A percentile compares a stretch with the other conserved stretches of the same genome.
Conservation (phyloP, 345 rosid genomes). For the Lepidium didymum region DNA sequence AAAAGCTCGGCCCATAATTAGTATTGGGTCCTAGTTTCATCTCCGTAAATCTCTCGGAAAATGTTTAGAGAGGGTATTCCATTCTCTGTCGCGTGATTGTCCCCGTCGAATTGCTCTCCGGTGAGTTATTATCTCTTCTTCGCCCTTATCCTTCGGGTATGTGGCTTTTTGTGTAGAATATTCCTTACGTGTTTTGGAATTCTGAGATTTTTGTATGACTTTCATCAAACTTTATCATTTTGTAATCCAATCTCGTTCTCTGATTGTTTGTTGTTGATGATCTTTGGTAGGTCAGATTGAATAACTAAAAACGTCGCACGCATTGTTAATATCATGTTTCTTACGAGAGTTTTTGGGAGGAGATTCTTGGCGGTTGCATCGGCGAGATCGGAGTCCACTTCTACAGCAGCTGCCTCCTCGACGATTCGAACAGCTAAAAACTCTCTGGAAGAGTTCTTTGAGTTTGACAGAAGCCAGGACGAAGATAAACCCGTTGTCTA, state of each 20-base stretch:
- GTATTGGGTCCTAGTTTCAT: neutral
- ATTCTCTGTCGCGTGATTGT: slow-evolving; percentile 3
- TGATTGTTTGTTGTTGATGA: neutral
- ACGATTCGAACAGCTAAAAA: slow-evolving; percentile 34
- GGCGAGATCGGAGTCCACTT: slow-evolving; percentile 45
- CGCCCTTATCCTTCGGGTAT: too few species aligned
- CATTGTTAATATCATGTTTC: slow-evolving; percentile 37
- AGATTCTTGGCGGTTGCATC: slow-evolving; percentile 52
- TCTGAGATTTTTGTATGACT: neutral
- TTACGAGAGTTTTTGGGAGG: slow-evolving; percentile 58
- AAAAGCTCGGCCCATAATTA: neutral
- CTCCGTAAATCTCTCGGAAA: neutral
- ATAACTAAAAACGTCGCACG: neutral
- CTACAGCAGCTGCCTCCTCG: slow-evolving; percentile 51
- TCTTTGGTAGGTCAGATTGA: neutral
- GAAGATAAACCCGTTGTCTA: slow-evolving; percentile 66
- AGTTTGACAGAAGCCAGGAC: slow-evolving; percentile 57
- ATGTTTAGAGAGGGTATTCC: neutral
- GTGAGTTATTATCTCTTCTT: neutral
- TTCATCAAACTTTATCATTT: neutral
- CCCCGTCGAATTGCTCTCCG: slow-evolving; percentile 12
- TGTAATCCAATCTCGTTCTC: neutral
- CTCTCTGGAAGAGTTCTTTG: slow-evolving; percentile 85
- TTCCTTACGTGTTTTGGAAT: neutral
- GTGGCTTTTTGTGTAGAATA: neutral